Conservation (phyloP, 2,329 filamentous ascomycete species). For the Hymenoscyphus occultus region DNA sequence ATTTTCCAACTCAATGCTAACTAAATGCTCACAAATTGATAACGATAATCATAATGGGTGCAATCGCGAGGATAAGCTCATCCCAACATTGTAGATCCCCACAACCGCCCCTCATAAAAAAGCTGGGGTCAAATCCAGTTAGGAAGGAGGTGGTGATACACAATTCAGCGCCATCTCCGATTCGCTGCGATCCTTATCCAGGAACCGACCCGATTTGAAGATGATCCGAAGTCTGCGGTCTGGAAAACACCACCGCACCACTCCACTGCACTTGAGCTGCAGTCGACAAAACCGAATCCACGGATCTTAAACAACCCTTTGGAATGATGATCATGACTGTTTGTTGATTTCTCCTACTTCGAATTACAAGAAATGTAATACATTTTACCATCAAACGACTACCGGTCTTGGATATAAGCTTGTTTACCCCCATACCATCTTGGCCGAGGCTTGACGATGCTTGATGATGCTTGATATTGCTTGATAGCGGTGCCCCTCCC, state of each 20-base stretch:
- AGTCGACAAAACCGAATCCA: background rate
- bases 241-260: background rate
- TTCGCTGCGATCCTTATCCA: slow-evolving; percentile 1
- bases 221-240: background rate
- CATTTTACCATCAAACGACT: background rate
- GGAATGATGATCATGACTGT: background rate
- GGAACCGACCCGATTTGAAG: background rate
- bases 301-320: background rate
- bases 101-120: background rate
- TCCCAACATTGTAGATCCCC: background rate
- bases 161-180: background rate
- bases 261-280: background rate
- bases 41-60: background rate
- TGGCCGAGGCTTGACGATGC: background rate
- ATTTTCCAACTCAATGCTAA: background rate
- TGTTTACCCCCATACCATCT: background rate
- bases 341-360: background rate
- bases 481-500: background rate
- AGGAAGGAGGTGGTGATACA: background rate
- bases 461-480: too few species aligned
- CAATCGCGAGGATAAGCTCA: background rate
- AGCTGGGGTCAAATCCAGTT: background rate
- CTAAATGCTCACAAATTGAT: background rate
- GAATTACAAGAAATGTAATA: background rate
- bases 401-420: background rate